phyloP scores from a whole-genome alignment of 768 basidiomycete genomes.

The Lyophyllum shimeji region DNA sequence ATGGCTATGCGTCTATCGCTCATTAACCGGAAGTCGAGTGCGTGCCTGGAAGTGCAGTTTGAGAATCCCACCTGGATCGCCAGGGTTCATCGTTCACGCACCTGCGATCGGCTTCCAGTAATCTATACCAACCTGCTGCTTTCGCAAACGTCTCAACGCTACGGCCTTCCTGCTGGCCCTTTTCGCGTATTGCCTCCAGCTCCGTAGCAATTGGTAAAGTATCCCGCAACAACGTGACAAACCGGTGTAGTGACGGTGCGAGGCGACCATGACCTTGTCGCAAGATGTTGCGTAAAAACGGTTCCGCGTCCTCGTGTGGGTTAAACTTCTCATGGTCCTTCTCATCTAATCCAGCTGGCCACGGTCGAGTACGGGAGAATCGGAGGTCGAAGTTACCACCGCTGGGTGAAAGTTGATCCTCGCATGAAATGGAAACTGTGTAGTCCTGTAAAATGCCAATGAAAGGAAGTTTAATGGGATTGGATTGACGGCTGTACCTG shows the following conservation, averaged over 20 bases:
- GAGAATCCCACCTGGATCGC: background rate
- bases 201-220: conserved; percentile 78
- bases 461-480: background rate
- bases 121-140: conserved; percentile 79
- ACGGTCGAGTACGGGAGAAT: conserved; percentile 53
- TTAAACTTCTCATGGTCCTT: conserved; percentile 41
- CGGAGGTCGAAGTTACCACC: conserved; percentile 74
- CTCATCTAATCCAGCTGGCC: conserved; percentile 22
- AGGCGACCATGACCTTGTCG: conserved; percentile 64
- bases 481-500: conserved; percentile 34
- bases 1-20: conserved; percentile 63
- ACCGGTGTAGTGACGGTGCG: conserved; percentile 60
- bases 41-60: conserved; percentile 48
- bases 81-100: conserved; percentile 24
- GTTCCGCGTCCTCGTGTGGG: conserved; percentile 80
- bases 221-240: conserved; percentile 69
- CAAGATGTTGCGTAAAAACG: conserved; percentile 70
- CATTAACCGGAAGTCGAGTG: conserved; percentile 80
- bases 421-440: conserved; percentile 75
- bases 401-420: conserved; percentile 66
- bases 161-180: conserved; percentile 29
- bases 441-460: conserved; percentile 51
- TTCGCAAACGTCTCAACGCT: conserved; percentile 73
- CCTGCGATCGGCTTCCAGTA: conserved; percentile 70
- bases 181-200: conserved; percentile 53